A percentile compares a stretch with the other conserved stretches of the same genome.
Evolutionary conservation across 257 asterid species (phyloP).

Genomic region (Nicotiana otophora): DNA sequence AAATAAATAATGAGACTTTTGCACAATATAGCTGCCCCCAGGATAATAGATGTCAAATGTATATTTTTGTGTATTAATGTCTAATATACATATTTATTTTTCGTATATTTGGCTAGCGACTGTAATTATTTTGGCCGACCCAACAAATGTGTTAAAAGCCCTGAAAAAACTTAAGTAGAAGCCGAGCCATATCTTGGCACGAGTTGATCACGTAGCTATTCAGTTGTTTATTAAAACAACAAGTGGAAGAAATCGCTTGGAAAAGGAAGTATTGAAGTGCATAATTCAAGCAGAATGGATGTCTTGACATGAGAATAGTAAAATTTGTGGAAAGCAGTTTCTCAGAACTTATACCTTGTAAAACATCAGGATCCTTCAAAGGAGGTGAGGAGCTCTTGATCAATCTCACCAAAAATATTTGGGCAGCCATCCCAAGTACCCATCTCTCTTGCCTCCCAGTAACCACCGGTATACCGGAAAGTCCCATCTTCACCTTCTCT

Average conservation of each 20-base stretch:
- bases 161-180: not conserved
- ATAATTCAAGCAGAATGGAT: not conserved
- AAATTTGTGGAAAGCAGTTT: not conserved
- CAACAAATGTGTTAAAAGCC: no score
- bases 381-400: conserved; percentile 40
- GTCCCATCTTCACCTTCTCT: conserved; percentile 57
- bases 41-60: no score
- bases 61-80: no score
- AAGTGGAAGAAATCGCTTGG: not conserved
- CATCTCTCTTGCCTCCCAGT: conserved; percentile 84
- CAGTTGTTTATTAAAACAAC: not conserved
- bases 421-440: conserved; percentile 78
- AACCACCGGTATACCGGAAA: conserved; percentile 62
- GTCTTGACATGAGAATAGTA: not conserved
- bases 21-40: no score
- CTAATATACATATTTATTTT: no score
- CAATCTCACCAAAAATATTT: conserved; percentile 62
- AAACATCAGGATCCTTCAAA: conserved; percentile 39
- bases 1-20: not conserved
- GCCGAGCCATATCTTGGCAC: not conserved
- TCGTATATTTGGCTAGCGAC: no score
- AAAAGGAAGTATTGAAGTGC: not conserved
- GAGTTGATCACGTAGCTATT: not conserved
- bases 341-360: conserved; percentile 23
- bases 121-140: no score